Evolutionary conservation across 306 rosid genomes (phyloP).

Genomic region (Glycyrrhiza uralensis): DNA sequence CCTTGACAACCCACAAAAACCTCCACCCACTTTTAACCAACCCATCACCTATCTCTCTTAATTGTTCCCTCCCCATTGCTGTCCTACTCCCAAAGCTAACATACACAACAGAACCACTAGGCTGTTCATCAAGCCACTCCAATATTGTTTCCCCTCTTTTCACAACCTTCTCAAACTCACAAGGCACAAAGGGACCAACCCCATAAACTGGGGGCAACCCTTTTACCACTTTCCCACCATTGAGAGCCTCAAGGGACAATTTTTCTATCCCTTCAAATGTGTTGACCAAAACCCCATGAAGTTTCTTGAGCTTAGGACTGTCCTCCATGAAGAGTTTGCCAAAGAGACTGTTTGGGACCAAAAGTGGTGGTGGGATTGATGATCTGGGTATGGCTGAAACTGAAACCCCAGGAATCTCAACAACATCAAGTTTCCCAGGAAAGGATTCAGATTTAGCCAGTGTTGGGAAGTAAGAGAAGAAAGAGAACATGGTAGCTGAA

Average conservation of each 20-base stretch:
- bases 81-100: constrained; percentile 51
- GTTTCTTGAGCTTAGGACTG: constrained; percentile 21
- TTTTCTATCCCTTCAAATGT: constrained; percentile 40
- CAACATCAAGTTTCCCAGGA: background rate
- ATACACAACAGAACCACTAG: constrained; percentile 41
- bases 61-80: constrained; percentile 37
- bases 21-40: constrained; percentile 35
- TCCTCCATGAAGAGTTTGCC: constrained; percentile 19
- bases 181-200: constrained; percentile 49
- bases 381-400: constrained; percentile 34
- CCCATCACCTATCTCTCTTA: constrained; percentile 49
- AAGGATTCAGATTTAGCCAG: background rate
- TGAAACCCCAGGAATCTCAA: constrained; percentile 36
- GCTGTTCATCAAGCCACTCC: constrained; percentile 44
- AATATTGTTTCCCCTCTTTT: background rate
- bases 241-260: constrained; percentile 24
- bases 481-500: constrained; percentile 41
- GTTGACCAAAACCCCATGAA: constrained; percentile 49
- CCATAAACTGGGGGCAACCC: constrained; percentile 40
- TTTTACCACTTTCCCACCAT: constrained; percentile 15
- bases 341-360: background rate
- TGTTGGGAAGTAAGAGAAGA: constrained; percentile 35
- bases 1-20: constrained; percentile 58
- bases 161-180: constrained; percentile 40
- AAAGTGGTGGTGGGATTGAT: constrained; percentile 46